These are phyloP conservation scores for Trypanosoma conorhini DNA, from an alignment of 208 protist genomes.

Conservation along the genomic window DNA sequence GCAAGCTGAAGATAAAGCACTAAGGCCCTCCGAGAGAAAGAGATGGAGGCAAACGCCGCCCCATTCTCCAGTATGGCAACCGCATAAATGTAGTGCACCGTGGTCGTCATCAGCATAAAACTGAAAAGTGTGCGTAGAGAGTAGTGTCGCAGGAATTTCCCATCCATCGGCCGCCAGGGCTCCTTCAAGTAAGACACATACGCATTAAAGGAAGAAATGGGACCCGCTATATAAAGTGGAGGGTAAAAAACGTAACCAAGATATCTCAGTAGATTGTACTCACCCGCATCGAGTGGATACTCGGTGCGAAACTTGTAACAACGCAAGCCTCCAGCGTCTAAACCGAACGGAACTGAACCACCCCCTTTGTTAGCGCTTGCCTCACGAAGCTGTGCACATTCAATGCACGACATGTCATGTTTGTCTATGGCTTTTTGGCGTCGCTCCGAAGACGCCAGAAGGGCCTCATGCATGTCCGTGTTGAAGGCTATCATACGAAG, in stretches of 20 bases:
- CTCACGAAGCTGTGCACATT: conserved; percentile 34
- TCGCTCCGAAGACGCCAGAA: conserved; percentile 1
- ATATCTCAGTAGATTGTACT: conserved; percentile 85
- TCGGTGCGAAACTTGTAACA: conserved; percentile 70
- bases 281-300: conserved; percentile 35
- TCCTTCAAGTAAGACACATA: conserved; percentile 74
- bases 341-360: conserved; percentile 43
- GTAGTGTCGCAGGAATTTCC: conserved; percentile 18
- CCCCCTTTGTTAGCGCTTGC: conserved; percentile 26
- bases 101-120: conserved; percentile 15
- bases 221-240: conserved; percentile 91
- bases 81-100: conserved; percentile 56
- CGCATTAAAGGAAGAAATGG: conserved; percentile 89
- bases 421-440: conserved; percentile 32
- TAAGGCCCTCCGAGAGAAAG: conserved; percentile 14
- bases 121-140: conserved; percentile 32
- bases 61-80: conserved; percentile 32
- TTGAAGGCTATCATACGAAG: conserved; percentile 87
- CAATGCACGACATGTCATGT: conserved; percentile 29
- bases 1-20: conserved; percentile 44
- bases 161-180: conserved; percentile 31
- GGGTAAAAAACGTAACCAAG: conserved; percentile 89
- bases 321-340: conserved; percentile 14
- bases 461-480: conserved; percentile 57
- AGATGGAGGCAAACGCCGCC: conserved; percentile 23